Evolutionary conservation across 345 rosid species (phyloP).

Genomic region (Orychophragmus violaceus): DNA sequence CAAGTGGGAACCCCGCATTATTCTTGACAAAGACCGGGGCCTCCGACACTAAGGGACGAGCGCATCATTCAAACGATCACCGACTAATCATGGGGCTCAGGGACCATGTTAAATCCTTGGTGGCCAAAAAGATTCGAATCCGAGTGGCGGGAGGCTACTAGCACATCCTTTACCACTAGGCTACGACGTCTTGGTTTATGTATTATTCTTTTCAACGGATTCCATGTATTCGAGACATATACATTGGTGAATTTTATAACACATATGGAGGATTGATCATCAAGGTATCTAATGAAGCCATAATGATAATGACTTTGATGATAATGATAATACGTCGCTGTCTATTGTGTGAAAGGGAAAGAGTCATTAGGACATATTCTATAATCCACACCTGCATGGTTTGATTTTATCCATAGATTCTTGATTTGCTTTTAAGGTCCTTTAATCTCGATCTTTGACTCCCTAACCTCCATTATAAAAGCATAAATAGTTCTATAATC

Average conservation of each 20-base stretch:
- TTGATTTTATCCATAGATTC: slow-evolving; percentile 14
- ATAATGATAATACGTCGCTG: slow-evolving; percentile 4
- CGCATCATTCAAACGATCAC: too few relatives aligned
- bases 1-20: too few relatives aligned
- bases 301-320: neutral
- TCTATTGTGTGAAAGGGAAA: slow-evolving; percentile 17
- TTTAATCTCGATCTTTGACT: neutral
- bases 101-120: too few relatives aligned
- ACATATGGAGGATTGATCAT: neutral
- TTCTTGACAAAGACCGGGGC: too few relatives aligned
- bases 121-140: too few relatives aligned
- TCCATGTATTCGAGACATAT: neutral
- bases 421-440: neutral
- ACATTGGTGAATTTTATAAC: neutral
- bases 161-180: too few relatives aligned
- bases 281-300: neutral
- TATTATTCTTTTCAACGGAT: neutral
- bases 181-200: too few relatives aligned
- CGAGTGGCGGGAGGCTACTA: too few relatives aligned
- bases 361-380: neutral
- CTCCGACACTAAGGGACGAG: too few relatives aligned
- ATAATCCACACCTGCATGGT: slow-evolving; percentile 14
- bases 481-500: neutral
- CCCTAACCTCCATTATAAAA: neutral
- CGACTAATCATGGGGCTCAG: too few relatives aligned